Percentiles rank a stretch among this genome's conserved stretches.
Conservation (phyloP, 495 filamentous ascomycete genomes). For the Chaetomidium leptoderma region DNA sequence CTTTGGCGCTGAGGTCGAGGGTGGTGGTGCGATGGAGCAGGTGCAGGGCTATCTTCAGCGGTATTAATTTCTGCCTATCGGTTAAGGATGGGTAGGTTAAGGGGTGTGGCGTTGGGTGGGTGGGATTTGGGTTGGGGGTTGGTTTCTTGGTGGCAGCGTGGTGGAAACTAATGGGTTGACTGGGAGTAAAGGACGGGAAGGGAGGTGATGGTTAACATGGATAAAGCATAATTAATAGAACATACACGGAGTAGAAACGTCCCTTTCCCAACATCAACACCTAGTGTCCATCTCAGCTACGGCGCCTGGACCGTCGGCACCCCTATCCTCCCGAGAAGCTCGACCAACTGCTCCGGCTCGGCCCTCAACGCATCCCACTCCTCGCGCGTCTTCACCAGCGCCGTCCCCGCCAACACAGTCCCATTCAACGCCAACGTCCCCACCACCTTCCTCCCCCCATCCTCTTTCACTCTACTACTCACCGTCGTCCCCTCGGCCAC, state of each 20-base stretch:
- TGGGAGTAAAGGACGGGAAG: no score
- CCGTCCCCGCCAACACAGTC: conserved; percentile 72
- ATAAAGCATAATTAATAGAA: no score
- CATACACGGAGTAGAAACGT: no score
- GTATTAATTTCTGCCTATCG: no score
- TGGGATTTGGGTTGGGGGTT: no score
- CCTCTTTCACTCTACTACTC: not conserved
- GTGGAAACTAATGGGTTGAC: no score
- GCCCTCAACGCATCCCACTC: conserved; percentile 64
- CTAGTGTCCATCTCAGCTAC: no score
- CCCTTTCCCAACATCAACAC: not conserved
- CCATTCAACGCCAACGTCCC: conserved; percentile 69
- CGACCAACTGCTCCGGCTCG: conserved; percentile 48
- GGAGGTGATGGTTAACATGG: no score
- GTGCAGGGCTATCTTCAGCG: no score
- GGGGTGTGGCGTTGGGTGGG: no score
- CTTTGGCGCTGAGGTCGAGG: not conserved
- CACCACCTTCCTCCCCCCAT: conserved; percentile 38
- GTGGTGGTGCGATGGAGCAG: not conserved
- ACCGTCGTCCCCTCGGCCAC: conserved; percentile 39
- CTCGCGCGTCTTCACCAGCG: conserved; percentile 68
- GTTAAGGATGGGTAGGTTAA: no score
- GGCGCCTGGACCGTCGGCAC: conserved; percentile 36
- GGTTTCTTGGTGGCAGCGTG: no score
- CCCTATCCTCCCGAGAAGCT: conserved; percentile 58